These are phyloP conservation scores for Populus alba DNA, from an alignment of 345 rosid species.

Conservation along the genomic window DNA sequence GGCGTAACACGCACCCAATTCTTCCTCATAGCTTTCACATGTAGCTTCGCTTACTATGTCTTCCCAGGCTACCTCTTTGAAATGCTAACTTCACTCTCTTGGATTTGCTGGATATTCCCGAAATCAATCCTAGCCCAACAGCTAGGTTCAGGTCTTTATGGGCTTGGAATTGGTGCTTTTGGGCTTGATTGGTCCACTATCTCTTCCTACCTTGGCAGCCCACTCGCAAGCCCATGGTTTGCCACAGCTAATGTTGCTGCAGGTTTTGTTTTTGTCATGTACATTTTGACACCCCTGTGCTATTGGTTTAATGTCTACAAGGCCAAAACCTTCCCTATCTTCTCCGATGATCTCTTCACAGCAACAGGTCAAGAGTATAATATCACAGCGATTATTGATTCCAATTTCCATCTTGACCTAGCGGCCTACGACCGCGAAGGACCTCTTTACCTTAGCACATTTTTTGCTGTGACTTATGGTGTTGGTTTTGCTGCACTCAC, in stretches of 20 bases:
- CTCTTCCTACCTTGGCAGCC: constrained; percentile 94
- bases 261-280: constrained; percentile 68
- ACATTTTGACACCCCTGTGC: constrained; percentile 63
- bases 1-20: constrained; percentile 81
- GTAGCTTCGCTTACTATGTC: constrained; percentile 85
- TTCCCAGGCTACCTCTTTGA: constrained; percentile 90
- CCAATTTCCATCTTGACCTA: constrained; percentile 67
- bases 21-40: constrained; percentile 68
- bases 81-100: constrained; percentile 82
- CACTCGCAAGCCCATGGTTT: constrained; percentile 99
- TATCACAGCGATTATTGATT: constrained; percentile 65
- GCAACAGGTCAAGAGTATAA: constrained; percentile 65
- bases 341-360: constrained; percentile 74
- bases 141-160: constrained; percentile 89
- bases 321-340: constrained; percentile 85
- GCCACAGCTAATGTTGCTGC: constrained; percentile 93
- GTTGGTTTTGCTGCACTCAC: constrained; percentile 87
- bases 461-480: constrained; percentile 84
- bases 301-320: constrained; percentile 76
- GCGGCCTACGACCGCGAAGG: constrained; percentile 78
- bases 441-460: constrained; percentile 75
- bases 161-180: constrained; percentile 69
- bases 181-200: constrained; percentile 95
- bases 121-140: constrained; percentile 76
- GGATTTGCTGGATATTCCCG: constrained; percentile 93